These are phyloP conservation scores for Extremus antarcticus DNA, from an alignment of 495 filamentous ascomycete species.

Conservation along the genomic window DNA sequence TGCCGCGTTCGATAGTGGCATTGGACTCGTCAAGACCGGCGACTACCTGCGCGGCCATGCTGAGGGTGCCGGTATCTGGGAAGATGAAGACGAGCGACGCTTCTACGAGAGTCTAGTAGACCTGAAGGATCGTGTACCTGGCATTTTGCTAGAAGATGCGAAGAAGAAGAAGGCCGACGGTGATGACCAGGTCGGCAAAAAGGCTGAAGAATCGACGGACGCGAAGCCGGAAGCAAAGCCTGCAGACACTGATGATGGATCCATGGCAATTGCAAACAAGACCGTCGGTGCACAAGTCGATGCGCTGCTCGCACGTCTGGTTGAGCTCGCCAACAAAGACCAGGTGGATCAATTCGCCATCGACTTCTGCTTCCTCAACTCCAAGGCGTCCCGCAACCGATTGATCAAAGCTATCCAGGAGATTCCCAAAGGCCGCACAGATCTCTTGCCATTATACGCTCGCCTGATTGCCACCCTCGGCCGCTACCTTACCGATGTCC, in stretches of 20 bases:
- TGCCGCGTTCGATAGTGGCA: slow-evolving; percentile 55
- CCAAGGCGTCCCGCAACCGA: slow-evolving; percentile 90
- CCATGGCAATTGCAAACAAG: slow-evolving; percentile 91
- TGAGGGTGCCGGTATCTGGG: slow-evolving; percentile 96
- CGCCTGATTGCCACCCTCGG: slow-evolving; percentile 86
- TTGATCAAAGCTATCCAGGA: slow-evolving; percentile 89
- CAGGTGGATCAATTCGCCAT: slow-evolving; percentile 81
- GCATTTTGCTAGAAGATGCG: slow-evolving; percentile 80
- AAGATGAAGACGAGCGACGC: slow-evolving; percentile 92
- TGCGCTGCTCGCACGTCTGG: slow-evolving; percentile 72
- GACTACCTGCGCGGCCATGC: slow-evolving; percentile 85
- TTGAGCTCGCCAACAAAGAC: slow-evolving; percentile 84
- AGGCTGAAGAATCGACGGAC: slow-evolving; percentile 34
- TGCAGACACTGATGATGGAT: slow-evolving; percentile 63
- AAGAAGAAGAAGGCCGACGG: slow-evolving; percentile 82
- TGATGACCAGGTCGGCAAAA: slow-evolving; percentile 36
- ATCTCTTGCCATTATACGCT: slow-evolving; percentile 87
- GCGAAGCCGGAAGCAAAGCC: slow-evolving; percentile 38
- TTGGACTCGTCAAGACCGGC: slow-evolving; percentile 86
- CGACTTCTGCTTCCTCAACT: slow-evolving; percentile 97
- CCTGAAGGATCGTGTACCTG: slow-evolving; percentile 88
- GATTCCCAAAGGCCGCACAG: slow-evolving; percentile 82
- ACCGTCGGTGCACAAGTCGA: slow-evolving; percentile 96
- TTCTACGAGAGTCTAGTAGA: slow-evolving; percentile 97
- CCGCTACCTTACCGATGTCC: slow-evolving; percentile 85